Conservation (phyloP, 306 rosid species). For the Notholithocarpus densiflorus region DNA sequence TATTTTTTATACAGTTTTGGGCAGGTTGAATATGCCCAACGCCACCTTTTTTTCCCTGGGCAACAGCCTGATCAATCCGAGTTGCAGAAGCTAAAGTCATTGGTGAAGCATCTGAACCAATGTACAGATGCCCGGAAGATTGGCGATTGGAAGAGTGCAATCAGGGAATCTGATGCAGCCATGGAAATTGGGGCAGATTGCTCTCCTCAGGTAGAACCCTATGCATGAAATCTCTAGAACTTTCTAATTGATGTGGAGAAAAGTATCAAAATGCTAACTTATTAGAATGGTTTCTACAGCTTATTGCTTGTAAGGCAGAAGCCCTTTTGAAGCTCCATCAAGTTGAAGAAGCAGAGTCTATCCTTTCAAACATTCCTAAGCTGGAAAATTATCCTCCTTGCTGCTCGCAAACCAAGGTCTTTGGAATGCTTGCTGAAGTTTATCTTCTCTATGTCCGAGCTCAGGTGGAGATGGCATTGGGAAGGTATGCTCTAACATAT, state of each 20-base stretch:
- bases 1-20: slow-evolving; percentile 59
- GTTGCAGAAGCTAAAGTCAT: slow-evolving; percentile 61
- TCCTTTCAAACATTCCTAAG: slow-evolving; percentile 43
- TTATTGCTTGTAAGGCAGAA: slow-evolving; percentile 93
- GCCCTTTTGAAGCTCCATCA: slow-evolving; percentile 85
- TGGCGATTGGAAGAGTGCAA: slow-evolving; percentile 75
- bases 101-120: slow-evolving; percentile 73
- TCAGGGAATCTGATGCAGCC: slow-evolving; percentile 70
- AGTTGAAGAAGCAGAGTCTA: slow-evolving; percentile 72
- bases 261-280: too few species aligned
- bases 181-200: slow-evolving; percentile 70
- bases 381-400: slow-evolving; percentile 30
- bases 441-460: slow-evolving; percentile 63
- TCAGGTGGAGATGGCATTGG: slow-evolving; percentile 84
- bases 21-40: slow-evolving; percentile 77
- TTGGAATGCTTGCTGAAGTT: slow-evolving; percentile 83
- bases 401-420: slow-evolving; percentile 47
- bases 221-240: background rate
- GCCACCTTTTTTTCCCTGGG: slow-evolving; percentile 56
- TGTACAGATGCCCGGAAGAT: slow-evolving; percentile 71
- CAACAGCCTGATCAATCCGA: slow-evolving; percentile 50
- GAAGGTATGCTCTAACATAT: slow-evolving; percentile 74
- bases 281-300: slow-evolving; percentile 50
- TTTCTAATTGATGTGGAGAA: background rate
- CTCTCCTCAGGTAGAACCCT: slow-evolving; percentile 66